Evolutionary conservation across 352 stramenopile species (phyloP).

Genomic region (Phytophthora litchii): DNA sequence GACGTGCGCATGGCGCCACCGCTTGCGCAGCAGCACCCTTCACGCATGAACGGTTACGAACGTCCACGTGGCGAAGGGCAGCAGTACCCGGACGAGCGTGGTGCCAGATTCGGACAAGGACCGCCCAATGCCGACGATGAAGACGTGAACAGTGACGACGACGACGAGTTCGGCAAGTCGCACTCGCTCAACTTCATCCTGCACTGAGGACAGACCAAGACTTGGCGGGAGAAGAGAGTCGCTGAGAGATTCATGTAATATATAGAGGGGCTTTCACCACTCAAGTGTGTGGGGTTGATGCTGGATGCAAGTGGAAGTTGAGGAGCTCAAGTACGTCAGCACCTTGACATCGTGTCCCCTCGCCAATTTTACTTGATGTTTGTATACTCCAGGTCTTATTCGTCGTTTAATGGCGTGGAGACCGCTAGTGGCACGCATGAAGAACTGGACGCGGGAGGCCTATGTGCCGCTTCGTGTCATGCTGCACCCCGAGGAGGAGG

Average conservation of each 20-base stretch:
- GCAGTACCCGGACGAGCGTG: conserved; percentile 21
- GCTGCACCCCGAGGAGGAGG: conserved; percentile 41
- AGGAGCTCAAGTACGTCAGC: conserved; percentile 7
- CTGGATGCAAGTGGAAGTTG: background rate
- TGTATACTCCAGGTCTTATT: conserved; percentile 14
- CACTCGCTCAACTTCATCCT: conserved; percentile 88
- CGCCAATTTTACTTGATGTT: conserved; percentile 17
- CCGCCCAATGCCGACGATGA: conserved; percentile 10
- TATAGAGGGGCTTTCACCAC: conserved; percentile 29
- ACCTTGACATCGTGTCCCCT: conserved; percentile 9
- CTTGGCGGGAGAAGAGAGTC: conserved; percentile 6
- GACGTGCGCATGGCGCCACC: conserved; percentile 21
- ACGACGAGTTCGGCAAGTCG: conserved; percentile 70
- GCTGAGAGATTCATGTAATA: conserved; percentile 32
- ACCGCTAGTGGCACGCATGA: conserved; percentile 45
- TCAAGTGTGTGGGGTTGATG: background rate
- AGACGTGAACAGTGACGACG: conserved; percentile 58
- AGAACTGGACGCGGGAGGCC: conserved; percentile 46
- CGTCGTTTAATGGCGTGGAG: conserved; percentile 27
- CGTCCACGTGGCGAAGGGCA: conserved; percentile 16
- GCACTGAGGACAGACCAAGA: conserved; percentile 42
- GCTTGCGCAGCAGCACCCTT: conserved; percentile 20
- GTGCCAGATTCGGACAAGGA: conserved; percentile 18
- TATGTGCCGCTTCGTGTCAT: conserved; percentile 63
- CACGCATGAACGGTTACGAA: conserved; percentile 24